These are phyloP conservation scores for Przewalskia tangutica DNA, from an alignment of 257 asterid genomes.

Conservation along the genomic window DNA sequence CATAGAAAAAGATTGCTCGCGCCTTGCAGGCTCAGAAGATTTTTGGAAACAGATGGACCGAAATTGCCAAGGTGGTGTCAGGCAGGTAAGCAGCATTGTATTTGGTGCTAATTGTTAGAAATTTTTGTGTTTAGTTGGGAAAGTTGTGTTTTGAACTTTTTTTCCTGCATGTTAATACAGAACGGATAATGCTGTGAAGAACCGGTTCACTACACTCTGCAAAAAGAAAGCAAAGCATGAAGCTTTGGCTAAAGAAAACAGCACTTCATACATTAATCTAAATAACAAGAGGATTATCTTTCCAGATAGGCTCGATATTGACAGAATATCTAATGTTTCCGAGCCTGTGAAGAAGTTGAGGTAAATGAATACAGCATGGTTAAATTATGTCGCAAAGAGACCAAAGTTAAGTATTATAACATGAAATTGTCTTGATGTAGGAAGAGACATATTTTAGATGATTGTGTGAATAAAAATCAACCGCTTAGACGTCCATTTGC, in stretches of 20 bases:
- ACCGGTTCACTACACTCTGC: conserved; percentile 85
- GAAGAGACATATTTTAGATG: conserved; percentile 38
- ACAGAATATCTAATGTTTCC: conserved; percentile 35
- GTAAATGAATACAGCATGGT: conserved; percentile 21
- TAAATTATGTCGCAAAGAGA: background rate
- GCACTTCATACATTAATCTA: conserved; percentile 45
- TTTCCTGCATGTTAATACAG: conserved; percentile 21
- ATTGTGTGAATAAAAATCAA: conserved; percentile 29
- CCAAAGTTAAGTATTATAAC: background rate
- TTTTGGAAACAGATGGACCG: conserved; percentile 96
- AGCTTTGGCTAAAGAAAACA: conserved; percentile 69
- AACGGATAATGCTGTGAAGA: conserved; percentile 98
- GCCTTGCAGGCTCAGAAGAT: conserved; percentile 74
- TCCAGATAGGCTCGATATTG: conserved; percentile 26
- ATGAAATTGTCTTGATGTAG: conserved; percentile 11
- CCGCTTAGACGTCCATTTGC: conserved; percentile 60
- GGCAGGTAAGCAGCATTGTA: conserved; percentile 59
- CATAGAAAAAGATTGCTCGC: background rate
- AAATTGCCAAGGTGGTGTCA: conserved; percentile 94
- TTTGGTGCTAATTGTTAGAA: background rate
- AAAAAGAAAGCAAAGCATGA: conserved; percentile 86
- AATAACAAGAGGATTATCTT: conserved; percentile 72
- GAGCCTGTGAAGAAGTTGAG: conserved; percentile 57
- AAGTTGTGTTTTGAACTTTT: background rate
- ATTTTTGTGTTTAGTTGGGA: background rate